Conservation (phyloP, 768 basidiomycete genomes). For the Hebeloma cylindrosporum region DNA sequence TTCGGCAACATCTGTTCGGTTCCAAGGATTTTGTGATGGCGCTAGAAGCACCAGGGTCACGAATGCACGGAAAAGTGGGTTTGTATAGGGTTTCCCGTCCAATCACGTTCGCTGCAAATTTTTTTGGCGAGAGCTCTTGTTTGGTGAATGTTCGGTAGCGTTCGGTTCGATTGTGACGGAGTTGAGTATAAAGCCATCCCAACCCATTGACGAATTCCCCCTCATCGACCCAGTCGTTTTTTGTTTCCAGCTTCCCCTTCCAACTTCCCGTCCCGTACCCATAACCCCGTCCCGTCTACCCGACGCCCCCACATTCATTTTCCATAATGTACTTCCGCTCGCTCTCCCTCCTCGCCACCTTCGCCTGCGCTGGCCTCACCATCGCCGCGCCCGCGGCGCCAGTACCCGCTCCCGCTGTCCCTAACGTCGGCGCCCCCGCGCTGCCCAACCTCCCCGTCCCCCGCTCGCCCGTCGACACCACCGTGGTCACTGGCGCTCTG, state of each 20-base stretch:
- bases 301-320: constrained; percentile 17
- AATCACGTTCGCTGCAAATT: too few relatives aligned
- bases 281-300: neutral
- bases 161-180: too few relatives aligned
- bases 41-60: too few relatives aligned
- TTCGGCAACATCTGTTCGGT: too few relatives aligned
- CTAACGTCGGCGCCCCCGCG: constrained; percentile 16
- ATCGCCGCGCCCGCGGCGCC: constrained; percentile 7
- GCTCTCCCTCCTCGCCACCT: constrained; percentile 21
- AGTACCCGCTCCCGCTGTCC: neutral
- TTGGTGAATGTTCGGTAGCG: too few relatives aligned
- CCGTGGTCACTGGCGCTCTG: neutral
- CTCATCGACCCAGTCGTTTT: constrained; percentile 3
- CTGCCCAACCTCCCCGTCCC: constrained; percentile 24
- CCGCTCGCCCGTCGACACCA: neutral
- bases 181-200: too few relatives aligned
- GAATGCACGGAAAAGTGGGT: too few relatives aligned
- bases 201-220: too few relatives aligned
- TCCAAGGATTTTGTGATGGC: too few relatives aligned
- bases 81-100: too few relatives aligned
- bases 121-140: too few relatives aligned
- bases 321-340: constrained; percentile 23
- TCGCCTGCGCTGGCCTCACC: constrained; percentile 21
- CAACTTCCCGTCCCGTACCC: neutral
- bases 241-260: neutral